These are phyloP conservation scores for Dictyostelium capitatum DNA, from an alignment of 78 protist genomes.

Conservation along the genomic window DNA sequence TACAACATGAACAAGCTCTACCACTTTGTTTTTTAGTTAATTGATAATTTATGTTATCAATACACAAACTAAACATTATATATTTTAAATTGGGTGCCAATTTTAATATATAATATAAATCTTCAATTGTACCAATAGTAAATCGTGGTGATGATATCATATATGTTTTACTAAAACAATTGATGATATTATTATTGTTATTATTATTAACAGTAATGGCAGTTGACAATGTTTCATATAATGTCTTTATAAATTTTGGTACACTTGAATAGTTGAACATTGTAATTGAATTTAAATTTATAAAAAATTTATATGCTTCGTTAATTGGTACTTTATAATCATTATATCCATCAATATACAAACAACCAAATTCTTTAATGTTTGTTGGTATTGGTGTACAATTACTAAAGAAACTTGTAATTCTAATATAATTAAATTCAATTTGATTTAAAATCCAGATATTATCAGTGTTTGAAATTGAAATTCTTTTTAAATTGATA, in stretches of 20 bases:
- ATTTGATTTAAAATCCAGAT: background rate
- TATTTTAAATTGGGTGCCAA: conserved; percentile 8
- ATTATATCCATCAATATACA: too few species aligned
- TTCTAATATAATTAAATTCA: background rate
- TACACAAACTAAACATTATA: background rate
- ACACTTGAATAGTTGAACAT: too few species aligned
- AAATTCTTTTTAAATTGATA: background rate
- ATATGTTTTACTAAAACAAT: too few species aligned
- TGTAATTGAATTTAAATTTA: background rate
- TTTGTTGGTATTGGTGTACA: background rate
- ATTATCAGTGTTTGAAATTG: too few species aligned
- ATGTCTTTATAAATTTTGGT: background rate
- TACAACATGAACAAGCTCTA: too few species aligned
- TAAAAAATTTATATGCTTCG: background rate
- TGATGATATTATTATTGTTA: too few species aligned
- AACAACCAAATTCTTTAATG: too few species aligned
- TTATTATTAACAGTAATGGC: too few species aligned
- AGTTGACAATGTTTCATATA: background rate
- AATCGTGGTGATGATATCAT: too few species aligned
- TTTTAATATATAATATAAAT: background rate
- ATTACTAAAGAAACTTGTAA: background rate
- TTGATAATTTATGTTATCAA: conserved; percentile 3
- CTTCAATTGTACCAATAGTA: too few species aligned
- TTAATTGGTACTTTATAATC: too few species aligned
- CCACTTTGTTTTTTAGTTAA: too few species aligned